A percentile compares a stretch with the other conserved stretches of the same genome.
Conservation (phyloP, 2,329 filamentous ascomycete genomes). For the Sporothrix luriei region DNA sequence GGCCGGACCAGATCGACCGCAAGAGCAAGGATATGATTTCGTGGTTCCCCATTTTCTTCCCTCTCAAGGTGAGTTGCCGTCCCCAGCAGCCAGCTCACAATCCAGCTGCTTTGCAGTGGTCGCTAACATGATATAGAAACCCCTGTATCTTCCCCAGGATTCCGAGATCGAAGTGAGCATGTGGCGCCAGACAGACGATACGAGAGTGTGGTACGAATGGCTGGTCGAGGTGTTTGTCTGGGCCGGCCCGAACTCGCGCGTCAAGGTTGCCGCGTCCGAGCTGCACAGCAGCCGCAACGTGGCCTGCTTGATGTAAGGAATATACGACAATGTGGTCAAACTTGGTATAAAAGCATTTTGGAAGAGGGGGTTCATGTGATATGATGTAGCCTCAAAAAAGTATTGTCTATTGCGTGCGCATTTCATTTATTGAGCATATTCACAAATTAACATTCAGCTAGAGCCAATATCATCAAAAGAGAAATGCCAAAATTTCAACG, state of each 20-base stretch:
- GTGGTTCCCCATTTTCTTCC: constrained; percentile 99
- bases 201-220: constrained; percentile 99
- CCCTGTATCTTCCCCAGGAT: constrained; percentile 80
- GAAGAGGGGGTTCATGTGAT: background rate
- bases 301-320: constrained; percentile 66
- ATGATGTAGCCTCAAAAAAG: constrained; percentile 8
- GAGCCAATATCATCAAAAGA: background rate
- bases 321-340: background rate
- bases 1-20: constrained; percentile 84
- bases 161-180: constrained; percentile 88
- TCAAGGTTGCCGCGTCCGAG: constrained; percentile 68
- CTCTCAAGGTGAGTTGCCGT: constrained; percentile 73
- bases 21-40: constrained; percentile 99
- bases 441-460: background rate
- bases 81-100: background rate
- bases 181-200: constrained; percentile 94
- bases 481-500: background rate
- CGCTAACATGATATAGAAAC: constrained; percentile 58
- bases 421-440: background rate
- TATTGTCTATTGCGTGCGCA: background rate
- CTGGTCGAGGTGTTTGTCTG: constrained; percentile 80
- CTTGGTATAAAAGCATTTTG: constrained; percentile 1
- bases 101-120: background rate
- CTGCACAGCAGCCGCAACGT: constrained; percentile 70
- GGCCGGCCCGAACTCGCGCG: constrained; percentile 60